Evolutionary conservation across 805 yeast species (phyloP).

Genomic region (Kuraishia molischiana): DNA sequence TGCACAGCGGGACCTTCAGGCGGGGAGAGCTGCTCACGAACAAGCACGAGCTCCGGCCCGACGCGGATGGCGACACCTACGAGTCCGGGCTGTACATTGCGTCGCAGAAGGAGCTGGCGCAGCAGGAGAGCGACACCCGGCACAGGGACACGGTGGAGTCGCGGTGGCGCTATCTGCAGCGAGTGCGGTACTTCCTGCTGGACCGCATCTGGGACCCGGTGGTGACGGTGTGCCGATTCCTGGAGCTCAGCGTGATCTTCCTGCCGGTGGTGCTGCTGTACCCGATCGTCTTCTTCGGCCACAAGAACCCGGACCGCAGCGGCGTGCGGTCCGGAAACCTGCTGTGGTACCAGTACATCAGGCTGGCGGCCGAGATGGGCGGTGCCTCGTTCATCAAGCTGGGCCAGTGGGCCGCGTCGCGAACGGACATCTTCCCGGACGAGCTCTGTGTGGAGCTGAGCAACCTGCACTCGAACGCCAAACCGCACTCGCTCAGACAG

Average conservation of each 20-base stretch:
- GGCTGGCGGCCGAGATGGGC: conserved; percentile 65
- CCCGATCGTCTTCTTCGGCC: conserved; percentile 58
- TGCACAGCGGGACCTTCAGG: conserved; percentile 6
- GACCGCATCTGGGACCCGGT: conserved; percentile 64
- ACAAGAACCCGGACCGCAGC: conserved; percentile 15
- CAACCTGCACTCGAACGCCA: conserved; percentile 73
- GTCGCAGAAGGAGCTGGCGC: conserved; percentile 45
- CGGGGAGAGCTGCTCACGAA: conserved; percentile 9
- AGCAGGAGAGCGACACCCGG: conserved; percentile 26
- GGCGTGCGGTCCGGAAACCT: conserved; percentile 51
- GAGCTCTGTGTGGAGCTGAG: conserved; percentile 72
- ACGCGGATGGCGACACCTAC: conserved; percentile 47
- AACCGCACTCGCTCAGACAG: conserved; percentile 52
- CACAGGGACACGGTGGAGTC: conserved; percentile 9
- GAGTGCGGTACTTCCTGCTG: conserved; percentile 29
- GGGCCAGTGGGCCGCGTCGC: conserved; percentile 99
- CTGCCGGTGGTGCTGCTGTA: conserved; percentile 54
- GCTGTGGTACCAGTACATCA: conserved; percentile 60
- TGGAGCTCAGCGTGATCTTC: conserved; percentile 58
- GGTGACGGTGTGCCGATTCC: conserved; percentile 55
- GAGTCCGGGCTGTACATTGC: conserved; percentile 57
- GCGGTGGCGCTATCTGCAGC: conserved; percentile 18
- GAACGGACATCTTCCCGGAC: conserved; percentile 84
- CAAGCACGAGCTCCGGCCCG: conserved; percentile 31
- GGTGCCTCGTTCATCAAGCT: conserved; percentile 89